Evolutionary conservation across 441 rosid genomes (phyloP).

Genomic region (Syzygium malaccense): DNA sequence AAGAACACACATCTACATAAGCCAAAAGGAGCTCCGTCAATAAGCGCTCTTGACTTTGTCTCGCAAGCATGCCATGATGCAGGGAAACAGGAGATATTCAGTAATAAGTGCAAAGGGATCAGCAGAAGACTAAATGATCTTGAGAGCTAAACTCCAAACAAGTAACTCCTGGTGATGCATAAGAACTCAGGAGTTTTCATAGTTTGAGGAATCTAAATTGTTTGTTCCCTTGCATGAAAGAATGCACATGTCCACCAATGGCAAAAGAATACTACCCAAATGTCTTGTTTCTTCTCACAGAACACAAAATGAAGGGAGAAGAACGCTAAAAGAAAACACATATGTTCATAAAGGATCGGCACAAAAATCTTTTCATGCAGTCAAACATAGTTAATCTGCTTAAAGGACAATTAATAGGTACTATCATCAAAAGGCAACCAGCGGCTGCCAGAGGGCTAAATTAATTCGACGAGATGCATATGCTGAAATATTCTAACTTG

Average conservation of each 20-base stretch:
- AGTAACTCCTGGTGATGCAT: background rate
- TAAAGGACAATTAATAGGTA: background rate
- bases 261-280: background rate
- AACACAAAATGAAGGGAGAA: background rate
- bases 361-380: background rate
- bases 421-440: background rate
- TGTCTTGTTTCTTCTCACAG: background rate
- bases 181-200: background rate
- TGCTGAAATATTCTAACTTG: background rate
- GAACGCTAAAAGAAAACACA: background rate
- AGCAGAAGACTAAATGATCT: background rate
- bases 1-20: slow-evolving; percentile 76
- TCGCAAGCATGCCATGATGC: background rate
- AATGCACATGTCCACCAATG: background rate
- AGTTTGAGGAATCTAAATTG: background rate
- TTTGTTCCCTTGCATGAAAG: background rate
- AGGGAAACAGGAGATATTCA: background rate
- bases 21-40: background rate
- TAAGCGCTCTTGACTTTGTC: background rate
- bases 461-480: background rate
- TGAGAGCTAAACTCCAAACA: background rate
- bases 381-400: background rate
- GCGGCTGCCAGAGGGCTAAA: background rate
- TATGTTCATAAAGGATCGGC: background rate
- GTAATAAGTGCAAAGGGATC: background rate